A percentile compares a stretch with the other conserved stretches of the same genome.
Evolutionary conservation across 805 yeast genomes (phyloP).

Genomic region (Kazachstania africana): DNA sequence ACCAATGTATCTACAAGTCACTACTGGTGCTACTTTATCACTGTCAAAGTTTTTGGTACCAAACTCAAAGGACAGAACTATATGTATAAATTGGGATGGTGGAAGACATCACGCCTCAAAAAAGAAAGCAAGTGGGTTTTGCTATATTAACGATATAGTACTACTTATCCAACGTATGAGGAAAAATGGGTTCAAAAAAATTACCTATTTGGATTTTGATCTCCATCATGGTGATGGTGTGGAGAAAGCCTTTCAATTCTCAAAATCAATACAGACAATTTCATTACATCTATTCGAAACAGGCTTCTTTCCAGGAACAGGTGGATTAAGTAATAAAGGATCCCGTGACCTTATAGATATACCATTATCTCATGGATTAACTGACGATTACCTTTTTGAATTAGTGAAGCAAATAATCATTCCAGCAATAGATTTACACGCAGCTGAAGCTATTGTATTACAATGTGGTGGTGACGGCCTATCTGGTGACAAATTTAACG

Average conservation of each 20-base stretch:
- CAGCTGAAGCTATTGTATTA: conserved; percentile 45
- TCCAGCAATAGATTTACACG: conserved; percentile 29
- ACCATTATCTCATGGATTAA: conserved; percentile 46
- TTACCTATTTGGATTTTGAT: conserved; percentile 61
- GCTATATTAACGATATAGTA: conserved; percentile 62
- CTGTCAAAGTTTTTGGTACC: conserved; percentile 31
- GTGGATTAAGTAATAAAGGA: conserved; percentile 30
- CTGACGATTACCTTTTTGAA: conserved; percentile 32
- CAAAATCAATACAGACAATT: conserved; percentile 45
- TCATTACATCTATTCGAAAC: conserved; percentile 53
- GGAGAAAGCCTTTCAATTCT: conserved; percentile 46
- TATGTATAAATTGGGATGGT: conserved; percentile 65
- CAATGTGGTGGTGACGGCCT: conserved; percentile 73
- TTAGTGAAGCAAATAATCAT: conserved; percentile 32
- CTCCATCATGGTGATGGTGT: conserved; percentile 80
- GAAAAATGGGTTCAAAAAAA: conserved; percentile 29
- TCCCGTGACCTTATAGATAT: conserved; percentile 38
- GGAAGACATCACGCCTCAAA: conserved; percentile 63
- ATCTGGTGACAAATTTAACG: conserved; percentile 46
- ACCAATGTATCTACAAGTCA: conserved; percentile 34
- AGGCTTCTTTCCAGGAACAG: conserved; percentile 71
- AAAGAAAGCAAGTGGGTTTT: conserved; percentile 52
- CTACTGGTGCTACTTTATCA: conserved; percentile 48
- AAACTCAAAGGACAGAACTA: conserved; percentile 11
- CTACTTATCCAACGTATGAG: conserved; percentile 43